Percentiles rank a stretch among this genome's conserved stretches.
Evolutionary conservation across 805 yeast genomes (phyloP).

Genomic region (Metschnikowia peoriensis): DNA sequence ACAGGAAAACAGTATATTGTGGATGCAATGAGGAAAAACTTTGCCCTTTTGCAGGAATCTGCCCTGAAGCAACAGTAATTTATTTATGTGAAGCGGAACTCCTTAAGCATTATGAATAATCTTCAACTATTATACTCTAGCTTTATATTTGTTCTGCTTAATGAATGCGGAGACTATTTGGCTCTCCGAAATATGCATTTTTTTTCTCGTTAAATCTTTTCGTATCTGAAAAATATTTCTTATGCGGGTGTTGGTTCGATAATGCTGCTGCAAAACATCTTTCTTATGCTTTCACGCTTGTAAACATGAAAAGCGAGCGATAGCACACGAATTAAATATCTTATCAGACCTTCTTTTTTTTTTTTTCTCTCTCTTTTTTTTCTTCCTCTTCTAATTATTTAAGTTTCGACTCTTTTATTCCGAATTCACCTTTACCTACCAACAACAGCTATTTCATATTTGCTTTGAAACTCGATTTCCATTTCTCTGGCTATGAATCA

Average conservation of each 20-base stretch:
- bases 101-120: too few relatives aligned
- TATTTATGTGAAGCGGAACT: neutral
- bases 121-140: too few relatives aligned
- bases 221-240: neutral
- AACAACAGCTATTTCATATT: neutral
- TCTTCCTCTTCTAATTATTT: too few relatives aligned
- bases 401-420: too few relatives aligned
- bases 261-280: neutral
- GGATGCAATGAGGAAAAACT: conserved; percentile 33
- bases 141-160: too few relatives aligned
- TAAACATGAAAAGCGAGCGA: neutral
- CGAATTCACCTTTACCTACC: too few relatives aligned
- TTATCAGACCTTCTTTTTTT: neutral
- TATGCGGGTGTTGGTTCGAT: neutral
- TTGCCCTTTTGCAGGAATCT: conserved; percentile 9
- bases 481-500: neutral
- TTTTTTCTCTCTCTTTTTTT: too few relatives aligned
- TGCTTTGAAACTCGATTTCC: neutral
- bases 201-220: too few relatives aligned
- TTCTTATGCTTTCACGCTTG: neutral
- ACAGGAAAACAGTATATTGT: conserved; percentile 32
- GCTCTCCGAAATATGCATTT: too few relatives aligned
- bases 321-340: neutral
- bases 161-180: too few relatives aligned
- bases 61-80: neutral